Evolutionary conservation across 1,284 basidiomycete species (phyloP).

Genomic region (Microbotryum silenes-acaulis): DNA sequence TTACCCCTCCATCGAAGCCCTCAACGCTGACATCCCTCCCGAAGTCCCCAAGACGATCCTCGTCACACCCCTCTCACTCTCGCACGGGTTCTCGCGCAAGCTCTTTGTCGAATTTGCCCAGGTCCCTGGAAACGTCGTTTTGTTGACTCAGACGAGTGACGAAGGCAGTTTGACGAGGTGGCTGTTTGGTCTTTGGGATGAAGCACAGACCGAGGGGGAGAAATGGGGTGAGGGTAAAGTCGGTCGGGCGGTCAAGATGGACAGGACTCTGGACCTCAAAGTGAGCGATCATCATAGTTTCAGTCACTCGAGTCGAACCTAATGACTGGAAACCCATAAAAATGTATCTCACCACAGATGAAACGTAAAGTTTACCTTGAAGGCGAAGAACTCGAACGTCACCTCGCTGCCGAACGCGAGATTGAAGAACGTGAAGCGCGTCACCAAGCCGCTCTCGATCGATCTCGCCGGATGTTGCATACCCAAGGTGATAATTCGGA

Average conservation of each 20-base stretch:
- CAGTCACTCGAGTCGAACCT: too few species aligned
- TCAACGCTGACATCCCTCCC: constrained; percentile 72
- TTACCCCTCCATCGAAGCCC: constrained; percentile 70
- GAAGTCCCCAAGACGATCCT: constrained; percentile 78
- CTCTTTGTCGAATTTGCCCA: constrained; percentile 59
- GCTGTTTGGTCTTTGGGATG: constrained; percentile 81
- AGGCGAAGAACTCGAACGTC: constrained; percentile 68
- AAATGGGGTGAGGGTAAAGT: constrained; percentile 78
- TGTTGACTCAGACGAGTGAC: constrained; percentile 66
- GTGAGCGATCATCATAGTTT: constrained; percentile 43
- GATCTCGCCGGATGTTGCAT: constrained; percentile 81
- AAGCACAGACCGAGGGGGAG: constrained; percentile 62
- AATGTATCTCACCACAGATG: constrained; percentile 50
- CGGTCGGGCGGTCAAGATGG: constrained; percentile 70
- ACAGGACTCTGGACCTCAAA: constrained; percentile 58
- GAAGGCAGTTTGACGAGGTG: constrained; percentile 68
- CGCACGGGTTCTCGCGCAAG: constrained; percentile 80
- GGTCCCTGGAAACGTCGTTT: constrained; percentile 70
- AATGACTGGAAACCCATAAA: not conserved
- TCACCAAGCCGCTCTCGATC: constrained; percentile 71
- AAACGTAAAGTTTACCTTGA: constrained; percentile 74
- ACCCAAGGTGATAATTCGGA: constrained; percentile 58
- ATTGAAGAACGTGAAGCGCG: constrained; percentile 80
- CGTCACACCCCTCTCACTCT: constrained; percentile 83
- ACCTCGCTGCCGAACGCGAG: constrained; percentile 66